Base-by-base conservation (phyloP, 148 eudicot genomes). In the Oxyria digyna region DNA sequence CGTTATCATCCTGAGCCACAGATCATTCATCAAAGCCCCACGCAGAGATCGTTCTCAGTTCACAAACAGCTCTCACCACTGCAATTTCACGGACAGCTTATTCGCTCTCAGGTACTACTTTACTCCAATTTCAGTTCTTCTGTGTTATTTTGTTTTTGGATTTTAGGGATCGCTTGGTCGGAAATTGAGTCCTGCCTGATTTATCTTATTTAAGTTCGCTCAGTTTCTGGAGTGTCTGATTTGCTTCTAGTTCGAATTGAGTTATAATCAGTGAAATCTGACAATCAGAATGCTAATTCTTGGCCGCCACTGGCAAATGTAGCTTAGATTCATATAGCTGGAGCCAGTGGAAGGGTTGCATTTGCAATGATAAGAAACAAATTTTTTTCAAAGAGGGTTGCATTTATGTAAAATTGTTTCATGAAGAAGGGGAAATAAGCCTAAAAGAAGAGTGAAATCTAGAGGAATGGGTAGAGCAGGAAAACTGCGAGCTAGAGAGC, bases 401-500 rank as follows among this genome's bases (percentile, higher is more conserved):
- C 24, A 1, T 49, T 18, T 35, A 35, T 2, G 9, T 4, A 7
- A 49, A 55, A 55, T 11, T 55, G 26, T 49, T 27, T 59, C 65
- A 59, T n/a, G 65, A 38, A 13, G 65, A 59, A 59, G 65, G 38
- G 65, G 31, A 4, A 31, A 29, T 14, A 57, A 14, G 24, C 32
- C 24, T 3, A 27, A n/a, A n/a, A 57, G 65, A 5, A 13, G 65
- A 29, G n/a, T 59, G 65, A 59, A 59, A 59, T 17, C 38, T 59
- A 59, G 35, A 18, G 45, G 18, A 23, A 66, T 66, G 69, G 69
- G 69, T 6, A 45, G 73, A 37, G 23, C 70, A 74, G 80, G 74
- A 70, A 85, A 83, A 72, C 87, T 83, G 73, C 78, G 80, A 17
- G 78, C 85, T 0, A 82, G 76, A 69, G 89, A 83, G 69, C 83